Evolutionary conservation across 1,284 basidiomycete genomes (phyloP).

Genomic region (Hortiboletus rubellus): DNA sequence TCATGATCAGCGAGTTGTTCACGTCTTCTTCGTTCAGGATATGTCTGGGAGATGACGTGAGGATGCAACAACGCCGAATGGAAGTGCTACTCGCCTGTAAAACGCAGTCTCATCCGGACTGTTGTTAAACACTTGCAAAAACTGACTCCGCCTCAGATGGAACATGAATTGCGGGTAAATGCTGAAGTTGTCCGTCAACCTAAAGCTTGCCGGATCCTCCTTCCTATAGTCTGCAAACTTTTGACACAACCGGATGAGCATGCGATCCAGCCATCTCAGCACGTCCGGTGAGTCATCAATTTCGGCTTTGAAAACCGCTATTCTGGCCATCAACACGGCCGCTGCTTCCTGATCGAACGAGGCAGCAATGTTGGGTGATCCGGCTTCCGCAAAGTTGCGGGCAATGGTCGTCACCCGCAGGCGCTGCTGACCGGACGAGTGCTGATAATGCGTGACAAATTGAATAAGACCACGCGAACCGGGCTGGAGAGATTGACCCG

Average conservation of each 20-base stretch:
- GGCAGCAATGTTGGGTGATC: conserved; percentile 88
- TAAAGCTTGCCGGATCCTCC: conserved; percentile 95
- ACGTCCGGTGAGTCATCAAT: conserved; percentile 99
- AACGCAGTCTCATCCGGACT: conserved; percentile 99
- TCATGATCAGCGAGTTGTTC: conserved; percentile 99
- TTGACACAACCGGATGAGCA: conserved; percentile 98
- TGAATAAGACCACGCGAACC: conserved; percentile 96
- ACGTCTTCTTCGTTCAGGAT: conserved; percentile 97
- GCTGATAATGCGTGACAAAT: conserved; percentile 99
- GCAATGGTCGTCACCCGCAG: conserved; percentile 96
- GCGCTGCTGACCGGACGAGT: conserved; percentile 91
- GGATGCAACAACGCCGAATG: neutral
- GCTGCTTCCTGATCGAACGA: conserved; percentile 99
- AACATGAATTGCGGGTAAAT: conserved; percentile 99
- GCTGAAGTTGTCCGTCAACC: conserved; percentile 93
- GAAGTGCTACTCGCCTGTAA: conserved; percentile 68
- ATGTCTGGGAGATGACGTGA: conserved; percentile 57
- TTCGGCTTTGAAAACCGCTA: conserved; percentile 99
- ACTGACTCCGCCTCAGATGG: conserved; percentile 96
- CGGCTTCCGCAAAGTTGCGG: conserved; percentile 96
- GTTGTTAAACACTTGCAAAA: conserved; percentile 99
- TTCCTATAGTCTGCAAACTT: conserved; percentile 99
- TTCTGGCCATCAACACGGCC: conserved; percentile 97
- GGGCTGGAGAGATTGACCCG: conserved; percentile 89
- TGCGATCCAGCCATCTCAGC: conserved; percentile 95